Evolutionary conservation across 2,329 filamentous ascomycete genomes (phyloP).

Genomic region (Arthrobotrys megalospora): DNA sequence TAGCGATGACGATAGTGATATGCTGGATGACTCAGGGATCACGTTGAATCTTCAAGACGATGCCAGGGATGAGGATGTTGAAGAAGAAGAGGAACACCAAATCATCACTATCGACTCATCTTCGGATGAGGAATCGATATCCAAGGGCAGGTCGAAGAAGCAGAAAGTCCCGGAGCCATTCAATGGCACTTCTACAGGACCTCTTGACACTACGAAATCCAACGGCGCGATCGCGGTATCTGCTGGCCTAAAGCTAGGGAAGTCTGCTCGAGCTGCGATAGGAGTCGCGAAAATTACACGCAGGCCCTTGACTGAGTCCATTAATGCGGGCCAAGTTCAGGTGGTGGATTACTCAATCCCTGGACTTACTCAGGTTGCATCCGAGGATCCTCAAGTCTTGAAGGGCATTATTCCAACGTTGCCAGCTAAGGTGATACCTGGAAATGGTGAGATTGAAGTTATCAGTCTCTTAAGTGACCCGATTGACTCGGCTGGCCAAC

Average conservation of each 20-base stretch:
- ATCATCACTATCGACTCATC: constrained; percentile 51
- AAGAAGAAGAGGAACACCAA: constrained; percentile 10
- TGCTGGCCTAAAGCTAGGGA: constrained; percentile 53
- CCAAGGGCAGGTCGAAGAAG: constrained; percentile 52
- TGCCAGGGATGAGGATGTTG: constrained; percentile 18
- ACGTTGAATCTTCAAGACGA: constrained; percentile 57
- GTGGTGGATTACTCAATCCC: constrained; percentile 49
- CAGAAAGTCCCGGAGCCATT: constrained; percentile 1
- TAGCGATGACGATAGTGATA: constrained; percentile 56
- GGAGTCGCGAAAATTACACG: constrained; percentile 44
- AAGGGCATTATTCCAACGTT: constrained; percentile 32
- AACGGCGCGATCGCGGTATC: constrained; percentile 56
- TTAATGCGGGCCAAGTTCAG: constrained; percentile 33
- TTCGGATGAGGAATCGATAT: constrained; percentile 42
- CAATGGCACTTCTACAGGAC: neutral
- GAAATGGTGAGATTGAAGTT: constrained; percentile 38
- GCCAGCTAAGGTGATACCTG: constrained; percentile 3
- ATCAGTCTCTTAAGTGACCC: constrained; percentile 46
- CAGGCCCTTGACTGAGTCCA: constrained; percentile 39
- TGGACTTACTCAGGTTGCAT: neutral
- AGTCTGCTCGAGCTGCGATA: constrained; percentile 31
- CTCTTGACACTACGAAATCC: constrained; percentile 20
- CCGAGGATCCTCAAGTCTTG: constrained; percentile 8
- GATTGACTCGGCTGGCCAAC: constrained; percentile 2
- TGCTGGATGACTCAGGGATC: constrained; percentile 60